phyloP scores from a whole-genome alignment of 192 early-diverging fungal species.

The Obelidium mucronatum region DNA sequence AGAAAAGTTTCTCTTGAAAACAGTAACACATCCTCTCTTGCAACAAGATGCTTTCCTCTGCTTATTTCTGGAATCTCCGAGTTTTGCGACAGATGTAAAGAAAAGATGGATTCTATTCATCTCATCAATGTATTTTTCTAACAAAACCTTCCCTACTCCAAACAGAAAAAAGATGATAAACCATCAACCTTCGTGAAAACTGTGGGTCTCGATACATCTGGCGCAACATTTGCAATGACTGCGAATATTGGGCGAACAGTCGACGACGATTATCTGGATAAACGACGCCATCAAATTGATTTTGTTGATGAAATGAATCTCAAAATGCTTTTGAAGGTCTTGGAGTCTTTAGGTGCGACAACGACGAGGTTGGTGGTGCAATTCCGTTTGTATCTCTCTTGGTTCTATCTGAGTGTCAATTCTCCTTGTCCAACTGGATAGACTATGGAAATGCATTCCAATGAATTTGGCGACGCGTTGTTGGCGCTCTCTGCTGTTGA shows the following conservation, averaged over 20 bases:
- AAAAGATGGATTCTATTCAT: too few relatives aligned
- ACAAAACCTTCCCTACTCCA: conserved; percentile 18
- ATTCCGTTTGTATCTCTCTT: neutral
- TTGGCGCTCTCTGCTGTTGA: conserved; percentile 75
- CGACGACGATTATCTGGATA: conserved; percentile 78
- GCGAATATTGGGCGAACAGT: neutral
- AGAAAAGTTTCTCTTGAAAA: conserved; percentile 83
- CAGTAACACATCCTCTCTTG: conserved; percentile 81
- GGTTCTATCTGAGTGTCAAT: neutral
- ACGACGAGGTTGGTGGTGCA: conserved; percentile 30
- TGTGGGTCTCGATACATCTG: conserved; percentile 2
- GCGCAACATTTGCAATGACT: neutral
- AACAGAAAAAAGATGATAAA: conserved; percentile 22
- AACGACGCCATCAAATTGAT: conserved; percentile 76
- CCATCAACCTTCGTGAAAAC: neutral
- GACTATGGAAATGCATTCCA: conserved; percentile 61
- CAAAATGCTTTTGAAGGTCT: conserved; percentile 74
- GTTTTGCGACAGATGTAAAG: conserved; percentile 72
- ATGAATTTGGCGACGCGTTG: conserved; percentile 86
- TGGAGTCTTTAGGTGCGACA: conserved; percentile 73
- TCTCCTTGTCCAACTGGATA: too few relatives aligned
- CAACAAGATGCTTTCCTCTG: conserved; percentile 83
- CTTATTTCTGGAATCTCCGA: conserved; percentile 88
- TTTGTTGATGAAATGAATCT: conserved; percentile 77
- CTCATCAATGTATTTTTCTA: too few relatives aligned